phyloP scores from a whole-genome alignment of 1,139 yeast genomes.

The Diutina mesorugosa region DNA sequence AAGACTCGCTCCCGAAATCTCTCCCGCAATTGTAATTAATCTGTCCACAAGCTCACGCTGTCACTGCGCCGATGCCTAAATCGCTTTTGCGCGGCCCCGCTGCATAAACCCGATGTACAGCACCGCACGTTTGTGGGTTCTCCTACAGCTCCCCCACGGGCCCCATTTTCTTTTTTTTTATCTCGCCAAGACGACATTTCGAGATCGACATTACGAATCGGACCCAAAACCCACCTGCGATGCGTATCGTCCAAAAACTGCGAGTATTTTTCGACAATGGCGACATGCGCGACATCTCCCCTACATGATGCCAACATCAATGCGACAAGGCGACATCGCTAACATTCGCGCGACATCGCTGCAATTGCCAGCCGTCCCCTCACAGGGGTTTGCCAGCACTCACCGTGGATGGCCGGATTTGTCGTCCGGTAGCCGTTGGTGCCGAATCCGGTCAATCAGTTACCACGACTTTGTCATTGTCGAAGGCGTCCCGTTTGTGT shows the following conservation, averaged over 20 bases:
- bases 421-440: too few relatives aligned
- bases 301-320: too few relatives aligned
- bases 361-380: background rate
- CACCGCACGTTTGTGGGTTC: background rate
- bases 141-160: background rate
- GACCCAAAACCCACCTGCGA: background rate
- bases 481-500: background rate
- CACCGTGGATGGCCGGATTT: too few relatives aligned
- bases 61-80: too few relatives aligned
- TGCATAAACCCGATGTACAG: background rate
- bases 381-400: background rate
- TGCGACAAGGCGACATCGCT: too few relatives aligned
- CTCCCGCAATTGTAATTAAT: background rate
- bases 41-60: background rate
- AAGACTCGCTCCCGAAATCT: background rate
- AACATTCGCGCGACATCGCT: background rate
- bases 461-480: too few relatives aligned
- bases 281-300: background rate
- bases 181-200: background rate
- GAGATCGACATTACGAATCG: background rate
- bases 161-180: background rate
- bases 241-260: background rate
- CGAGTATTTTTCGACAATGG: too few relatives aligned
- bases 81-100: background rate
- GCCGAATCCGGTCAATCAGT: too few relatives aligned